Base-by-base conservation (phyloP, 139 green algal species). In the Penium margaritaceum region DNA sequence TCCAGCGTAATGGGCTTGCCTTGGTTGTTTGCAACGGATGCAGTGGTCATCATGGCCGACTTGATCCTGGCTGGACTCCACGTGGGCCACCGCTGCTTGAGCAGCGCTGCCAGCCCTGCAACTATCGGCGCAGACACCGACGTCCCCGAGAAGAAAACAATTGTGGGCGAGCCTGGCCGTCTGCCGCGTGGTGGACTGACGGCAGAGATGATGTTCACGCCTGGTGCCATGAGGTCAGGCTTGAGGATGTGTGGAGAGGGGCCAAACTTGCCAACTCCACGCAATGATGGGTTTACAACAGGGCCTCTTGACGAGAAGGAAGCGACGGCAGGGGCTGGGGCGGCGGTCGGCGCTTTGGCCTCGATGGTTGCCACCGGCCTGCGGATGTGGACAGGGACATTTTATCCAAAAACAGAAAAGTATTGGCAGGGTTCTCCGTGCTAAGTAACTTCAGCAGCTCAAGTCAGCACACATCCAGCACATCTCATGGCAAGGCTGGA, bases 1-100 rank as follows among this genome's bases (percentile, higher is more conserved):
- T 60, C 51, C 2, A 24, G 29, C 1, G 51, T 60, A 24, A 60
- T 60, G 24, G 51, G 51, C 51, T 60, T 60, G 24, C 51, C 51
- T 9, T n/a, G 24, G 17, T 60, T 24, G 17, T 60, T 60, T 15
- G 14, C 19, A 9, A 24, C 24, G 17, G 12, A 33, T 24, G 51
- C 68, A 24, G 68, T 76, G 14, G 68, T 76, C 38, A 37, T 30
- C 17, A 76, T 67, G 7, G 68, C 68, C 3, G 68, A 76, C 24
- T 47, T 63, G 14, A 76, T 15, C 27, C n/a, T 27, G 0, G 54
- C 68, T 3, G 68, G 39, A 15, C 30, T 63, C 68, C 68, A 76
- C 5, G 46, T 41, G 47, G 68, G 68, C 30, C 51, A 29, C 32
- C 30, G 21, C 38, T 44, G 37, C 41, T 47, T 70, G 57, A 76